Base-by-base conservation (phyloP, 495 filamentous ascomycete species). In the Penicillium silybi region DNA sequence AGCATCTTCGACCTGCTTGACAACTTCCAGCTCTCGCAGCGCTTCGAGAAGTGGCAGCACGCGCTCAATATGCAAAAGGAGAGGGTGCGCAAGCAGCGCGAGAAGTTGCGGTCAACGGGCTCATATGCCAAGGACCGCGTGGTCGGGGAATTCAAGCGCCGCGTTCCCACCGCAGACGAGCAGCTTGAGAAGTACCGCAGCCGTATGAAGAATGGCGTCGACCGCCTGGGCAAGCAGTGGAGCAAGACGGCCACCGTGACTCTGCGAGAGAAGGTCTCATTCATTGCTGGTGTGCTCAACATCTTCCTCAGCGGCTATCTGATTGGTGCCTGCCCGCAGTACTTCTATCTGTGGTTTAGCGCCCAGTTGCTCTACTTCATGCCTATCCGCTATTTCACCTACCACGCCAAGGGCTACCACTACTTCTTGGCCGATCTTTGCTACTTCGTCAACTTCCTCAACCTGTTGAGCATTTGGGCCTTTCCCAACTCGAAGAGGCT, bases 391-490 rank as follows among this genome's bases (percentile, higher is more conserved):
- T 92, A 81, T 65, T 95, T 88, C 69, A 87, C 86, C 47, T 98
- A 98, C 74, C 89, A 89, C 56, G 83, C 84, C 57, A 84, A 82
- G 44, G 93, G 92, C 23, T 97, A 92, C 58, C 93, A 98, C 70
- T 98, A 98, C 73, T 98, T 98, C 73, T 69, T 98, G 35, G 92
- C 90, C 53, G 93, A 97, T 66, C 83, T 97, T 35, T 98, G 93
- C 70, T 98, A 98, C 71, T 98, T 97, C 59, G 90, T 95, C 74
- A 98, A 98, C 67, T 68, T 97, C 40, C 80, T 98, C 41, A 75
- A 86, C 37, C 71, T 95, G 59, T 78, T 93, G 53, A 85, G 81
- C 53, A 79, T 98, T 44, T 98, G 92, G 92, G 77, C 89, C 19
- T 96, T 96, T 62, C 95, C 93, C 0, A 72, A 80, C 25, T 97